Conservation (phyloP, 306 rosid species). For the Oxytropis ochrocephala region DNA sequence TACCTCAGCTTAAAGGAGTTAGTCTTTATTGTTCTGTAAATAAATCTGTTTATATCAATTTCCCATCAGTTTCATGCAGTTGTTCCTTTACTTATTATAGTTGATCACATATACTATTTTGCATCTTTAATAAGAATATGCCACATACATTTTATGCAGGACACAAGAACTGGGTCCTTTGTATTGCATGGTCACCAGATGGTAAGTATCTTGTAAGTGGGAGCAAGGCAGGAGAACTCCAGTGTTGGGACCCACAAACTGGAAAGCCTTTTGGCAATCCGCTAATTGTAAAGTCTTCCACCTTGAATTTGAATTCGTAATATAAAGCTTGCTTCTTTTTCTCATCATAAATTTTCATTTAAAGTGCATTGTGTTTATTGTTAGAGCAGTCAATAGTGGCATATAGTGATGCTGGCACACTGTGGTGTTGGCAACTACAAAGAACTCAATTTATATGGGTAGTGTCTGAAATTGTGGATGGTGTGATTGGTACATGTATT, state of each 20-base stretch:
- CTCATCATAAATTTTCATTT: not conserved
- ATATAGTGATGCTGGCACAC: not conserved
- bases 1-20: not conserved
- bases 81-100: not conserved
- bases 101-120: not conserved
- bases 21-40: not conserved
- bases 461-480: not conserved
- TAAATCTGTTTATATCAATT: not conserved
- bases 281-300: slow-evolving; percentile 42
- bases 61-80: not conserved
- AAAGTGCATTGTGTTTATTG: not conserved
- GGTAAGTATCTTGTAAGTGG: slow-evolving; percentile 93
- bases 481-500: not conserved
- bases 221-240: slow-evolving; percentile 86
- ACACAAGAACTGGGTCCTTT: slow-evolving; percentile 92
- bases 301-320: not conserved
- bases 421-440: not conserved
- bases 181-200: slow-evolving; percentile 93
- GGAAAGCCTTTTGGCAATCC: slow-evolving; percentile 74
- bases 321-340: not conserved
- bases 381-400: not conserved
- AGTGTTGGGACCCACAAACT: slow-evolving; percentile 86
- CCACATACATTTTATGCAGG: slow-evolving; percentile 39
- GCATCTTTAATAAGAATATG: not conserved
- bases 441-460: not conserved